phyloP scores from a whole-genome alignment of 2,329 filamentous ascomycete species.

The Pyricularia sp. region DNA sequence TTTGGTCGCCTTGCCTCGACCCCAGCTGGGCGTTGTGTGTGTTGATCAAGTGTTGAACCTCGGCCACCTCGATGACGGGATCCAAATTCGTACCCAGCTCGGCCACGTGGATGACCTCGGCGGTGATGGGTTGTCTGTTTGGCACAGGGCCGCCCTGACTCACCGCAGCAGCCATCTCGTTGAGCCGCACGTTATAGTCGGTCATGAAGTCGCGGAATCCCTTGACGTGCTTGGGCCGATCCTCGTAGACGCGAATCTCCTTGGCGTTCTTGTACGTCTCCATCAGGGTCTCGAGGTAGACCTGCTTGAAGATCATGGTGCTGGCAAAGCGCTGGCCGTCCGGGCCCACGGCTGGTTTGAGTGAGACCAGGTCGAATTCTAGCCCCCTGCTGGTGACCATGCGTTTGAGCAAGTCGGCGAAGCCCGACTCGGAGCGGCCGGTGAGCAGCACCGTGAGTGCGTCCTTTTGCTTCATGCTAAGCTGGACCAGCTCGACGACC shows the following conservation, averaged over 20 bases:
- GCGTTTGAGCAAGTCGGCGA: constrained; percentile 65
- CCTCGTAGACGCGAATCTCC: constrained; percentile 69
- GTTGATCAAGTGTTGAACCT: constrained; percentile 83
- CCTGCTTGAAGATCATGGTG: constrained; percentile 89
- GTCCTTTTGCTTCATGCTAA: constrained; percentile 75
- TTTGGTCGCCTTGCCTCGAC: neutral
- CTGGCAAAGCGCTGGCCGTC: constrained; percentile 63
- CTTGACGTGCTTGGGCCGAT: constrained; percentile 55
- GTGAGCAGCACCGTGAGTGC: constrained; percentile 78
- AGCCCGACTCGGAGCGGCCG: constrained; percentile 66
- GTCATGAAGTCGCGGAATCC: constrained; percentile 76
- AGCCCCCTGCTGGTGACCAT: constrained; percentile 68
- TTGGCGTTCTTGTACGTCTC: constrained; percentile 72
- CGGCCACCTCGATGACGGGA: constrained; percentile 64
- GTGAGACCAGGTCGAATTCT: constrained; percentile 73
- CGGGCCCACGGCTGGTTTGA: constrained; percentile 78
- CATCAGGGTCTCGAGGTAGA: constrained; percentile 66
- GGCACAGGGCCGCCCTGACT: constrained; percentile 16
- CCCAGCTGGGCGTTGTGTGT: constrained; percentile 57
- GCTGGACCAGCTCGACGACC: constrained; percentile 64
- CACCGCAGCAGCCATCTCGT: neutral
- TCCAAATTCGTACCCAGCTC: constrained; percentile 63
- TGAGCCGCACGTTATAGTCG: constrained; percentile 49
- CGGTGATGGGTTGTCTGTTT: constrained; percentile 51
- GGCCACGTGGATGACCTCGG: constrained; percentile 76